Conservation (phyloP, 176 grass and related monocot species). For the Oryza brachyantha region DNA sequence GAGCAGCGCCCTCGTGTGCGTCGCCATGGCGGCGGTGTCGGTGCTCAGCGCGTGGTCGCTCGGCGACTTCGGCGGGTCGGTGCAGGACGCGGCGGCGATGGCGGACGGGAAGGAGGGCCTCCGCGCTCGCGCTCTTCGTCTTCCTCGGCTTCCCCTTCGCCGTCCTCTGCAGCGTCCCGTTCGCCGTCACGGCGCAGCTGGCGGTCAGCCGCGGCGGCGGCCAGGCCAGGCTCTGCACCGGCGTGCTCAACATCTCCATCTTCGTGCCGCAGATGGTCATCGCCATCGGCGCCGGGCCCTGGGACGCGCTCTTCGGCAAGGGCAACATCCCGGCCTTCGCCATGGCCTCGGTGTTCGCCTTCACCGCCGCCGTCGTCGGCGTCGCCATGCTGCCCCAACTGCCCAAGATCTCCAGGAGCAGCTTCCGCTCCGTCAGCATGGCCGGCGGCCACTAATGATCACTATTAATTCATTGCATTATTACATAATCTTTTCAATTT, state of each 20-base stretch:
- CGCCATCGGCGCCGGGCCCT: conserved; percentile 62
- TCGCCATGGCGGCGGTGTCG: conserved; percentile 50
- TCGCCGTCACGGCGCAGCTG: conserved; percentile 71
- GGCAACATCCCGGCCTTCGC: conserved; percentile 87
- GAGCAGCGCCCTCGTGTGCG: conserved; percentile 54
- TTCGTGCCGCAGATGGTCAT: conserved; percentile 77
- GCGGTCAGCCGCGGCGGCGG: conserved; percentile 52
- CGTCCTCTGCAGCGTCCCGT: conserved; percentile 80
- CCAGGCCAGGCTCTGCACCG: conserved; percentile 80
- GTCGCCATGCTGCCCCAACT: conserved; percentile 64
- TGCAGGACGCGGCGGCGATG: conserved; percentile 48
- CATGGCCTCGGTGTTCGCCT: conserved; percentile 50
- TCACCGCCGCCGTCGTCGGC: conserved; percentile 39
- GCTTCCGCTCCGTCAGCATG: conserved; percentile 53
- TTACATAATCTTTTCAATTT: no score
- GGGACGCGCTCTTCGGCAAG: conserved; percentile 71
- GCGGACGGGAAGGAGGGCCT: conserved; percentile 28
- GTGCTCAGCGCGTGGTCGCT: conserved; percentile 65
- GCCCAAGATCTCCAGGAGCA: conserved; percentile 53
- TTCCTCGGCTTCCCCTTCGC: conserved; percentile 76
- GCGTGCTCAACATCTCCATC: conserved; percentile 81
- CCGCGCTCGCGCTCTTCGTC: conserved; percentile 56
- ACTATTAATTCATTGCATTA: no score
- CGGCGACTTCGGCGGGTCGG: conserved; percentile 39
- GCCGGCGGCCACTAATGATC: conserved; percentile 57